Evolutionary conservation across 176 grass and related monocot genomes (phyloP), one percentile per base, ranked within the genome.

Genomic region (Oryza glaberrima): DNA sequence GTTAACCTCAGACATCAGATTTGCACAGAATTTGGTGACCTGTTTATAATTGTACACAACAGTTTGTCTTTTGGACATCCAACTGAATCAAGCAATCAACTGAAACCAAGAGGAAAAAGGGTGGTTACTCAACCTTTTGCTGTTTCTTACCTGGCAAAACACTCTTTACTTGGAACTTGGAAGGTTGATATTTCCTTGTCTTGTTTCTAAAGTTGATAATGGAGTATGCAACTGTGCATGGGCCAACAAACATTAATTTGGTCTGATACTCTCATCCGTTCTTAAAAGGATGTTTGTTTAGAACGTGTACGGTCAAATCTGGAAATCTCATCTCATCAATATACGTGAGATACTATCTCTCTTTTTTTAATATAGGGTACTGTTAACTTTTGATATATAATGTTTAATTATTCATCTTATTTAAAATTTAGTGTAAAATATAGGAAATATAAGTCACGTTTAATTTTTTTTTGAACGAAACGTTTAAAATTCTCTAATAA

Each of bases 221-320:
- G 28, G 34, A 38, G 73, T 76, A 44, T 63, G n/a, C 58, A 23
- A 23, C n/a, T 63, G 58, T 2, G 17, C 6, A 48, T 41, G 36
- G 76, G 10, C 76, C 60, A 26, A 25, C 56, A 64, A 64, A 15
- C 20, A 65, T 78, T 78, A 41, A 65, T 64, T 40, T 65, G 20
- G 22, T 45, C n/a, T 25, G 35, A 23, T 64, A n/a, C 35, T 19
- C 38, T 67, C 5, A 56, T 56, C 52, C 16, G 52, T 56, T 20
- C 16, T 20, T 56, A 19, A 56, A 17, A 17, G 15, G 51, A 54
- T 14, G 40, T 41, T 41, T 41, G 40, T 41, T 41, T 8, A 41
- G 40, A 41, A 41, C 4, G 40, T 6, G 40, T 41, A 41, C 40
- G 40, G 40, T 41, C 40, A 41, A 41, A 41, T 41, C 40, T 41